These are phyloP conservation scores for Prunus armeniaca DNA, from an alignment of 306 rosid species.

Conservation along the genomic window DNA sequence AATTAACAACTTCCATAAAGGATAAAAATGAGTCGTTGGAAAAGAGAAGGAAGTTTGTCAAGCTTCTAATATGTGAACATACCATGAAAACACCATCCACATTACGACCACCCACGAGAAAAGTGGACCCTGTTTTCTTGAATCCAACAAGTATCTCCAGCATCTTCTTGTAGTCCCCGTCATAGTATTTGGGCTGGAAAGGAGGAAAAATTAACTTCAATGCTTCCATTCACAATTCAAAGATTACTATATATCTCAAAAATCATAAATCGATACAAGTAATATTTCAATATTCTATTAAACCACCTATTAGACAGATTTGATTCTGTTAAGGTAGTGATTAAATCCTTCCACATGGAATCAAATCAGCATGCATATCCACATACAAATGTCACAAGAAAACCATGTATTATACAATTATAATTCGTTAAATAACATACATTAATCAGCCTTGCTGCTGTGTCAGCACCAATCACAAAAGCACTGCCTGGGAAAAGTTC, in stretches of 20 bases:
- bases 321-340: not conserved
- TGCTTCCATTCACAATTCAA: not conserved
- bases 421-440: slow-evolving; percentile 41
- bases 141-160: slow-evolving; percentile 61
- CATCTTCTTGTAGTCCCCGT: slow-evolving; percentile 75
- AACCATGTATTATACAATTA: not conserved
- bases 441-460: slow-evolving; percentile 75
- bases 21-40: slow-evolving; percentile 3
- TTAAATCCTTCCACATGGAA: not conserved
- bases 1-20: slow-evolving; percentile 8
- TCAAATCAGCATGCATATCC: not conserved
- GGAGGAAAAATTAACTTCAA: not conserved
- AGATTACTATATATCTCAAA: not conserved
- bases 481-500: slow-evolving; percentile 92
- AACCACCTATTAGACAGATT: not conserved
- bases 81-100: slow-evolving; percentile 79
- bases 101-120: slow-evolving; percentile 83
- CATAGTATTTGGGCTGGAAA: slow-evolving; percentile 84
- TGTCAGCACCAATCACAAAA: slow-evolving; percentile 91
- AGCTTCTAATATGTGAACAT: slow-evolving; percentile 8
- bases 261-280: not conserved
- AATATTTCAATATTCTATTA: not conserved
- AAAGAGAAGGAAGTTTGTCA: not conserved
- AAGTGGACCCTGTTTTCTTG: slow-evolving; percentile 68
- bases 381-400: not conserved